These are phyloP conservation scores for Lycium ferocissimum DNA, from an alignment of 257 asterid genomes.

Conservation along the genomic window DNA sequence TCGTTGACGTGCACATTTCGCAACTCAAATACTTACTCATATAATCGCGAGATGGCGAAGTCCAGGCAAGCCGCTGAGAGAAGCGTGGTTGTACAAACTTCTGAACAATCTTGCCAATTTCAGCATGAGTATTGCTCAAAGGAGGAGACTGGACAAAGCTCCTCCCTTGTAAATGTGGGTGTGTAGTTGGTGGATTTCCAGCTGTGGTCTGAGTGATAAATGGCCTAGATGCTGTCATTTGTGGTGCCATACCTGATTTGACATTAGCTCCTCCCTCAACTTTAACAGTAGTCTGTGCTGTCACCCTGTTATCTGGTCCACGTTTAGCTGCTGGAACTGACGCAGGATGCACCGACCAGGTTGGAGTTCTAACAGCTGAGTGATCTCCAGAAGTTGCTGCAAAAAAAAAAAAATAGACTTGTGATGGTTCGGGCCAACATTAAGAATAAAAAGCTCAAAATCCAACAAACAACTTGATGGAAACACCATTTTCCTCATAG, in stretches of 20 bases:
- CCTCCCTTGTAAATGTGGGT: constrained; percentile 55
- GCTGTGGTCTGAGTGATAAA: constrained; percentile 53
- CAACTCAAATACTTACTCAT: constrained; percentile 82
- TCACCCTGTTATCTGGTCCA: constrained; percentile 60
- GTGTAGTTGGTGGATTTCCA: constrained; percentile 48
- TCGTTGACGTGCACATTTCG: constrained; percentile 67
- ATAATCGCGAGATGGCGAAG: constrained; percentile 88
- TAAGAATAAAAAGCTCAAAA: not conserved
- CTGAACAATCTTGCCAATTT: constrained; percentile 82
- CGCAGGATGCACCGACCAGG: constrained; percentile 76
- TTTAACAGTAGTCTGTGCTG: constrained; percentile 52
- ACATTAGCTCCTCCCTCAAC: constrained; percentile 63
- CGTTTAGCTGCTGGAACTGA: constrained; percentile 55
- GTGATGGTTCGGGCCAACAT: not conserved
- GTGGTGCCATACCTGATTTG: constrained; percentile 56
- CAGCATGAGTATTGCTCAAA: constrained; percentile 65
- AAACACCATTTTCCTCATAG: not conserved
- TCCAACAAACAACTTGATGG: not conserved
- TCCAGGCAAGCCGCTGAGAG: constrained; percentile 70
- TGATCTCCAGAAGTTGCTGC: constrained; percentile 62
- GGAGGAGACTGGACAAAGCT: constrained; percentile 51
- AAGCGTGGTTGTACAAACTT: constrained; percentile 63
- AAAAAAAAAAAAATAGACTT: not conserved
- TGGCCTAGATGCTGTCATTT: constrained; percentile 54
- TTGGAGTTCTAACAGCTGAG: constrained; percentile 61